Evolutionary conservation across 228 moss, liverwort and hornwort species (phyloP).

Genomic region (Sphagnum magellanicum): DNA sequence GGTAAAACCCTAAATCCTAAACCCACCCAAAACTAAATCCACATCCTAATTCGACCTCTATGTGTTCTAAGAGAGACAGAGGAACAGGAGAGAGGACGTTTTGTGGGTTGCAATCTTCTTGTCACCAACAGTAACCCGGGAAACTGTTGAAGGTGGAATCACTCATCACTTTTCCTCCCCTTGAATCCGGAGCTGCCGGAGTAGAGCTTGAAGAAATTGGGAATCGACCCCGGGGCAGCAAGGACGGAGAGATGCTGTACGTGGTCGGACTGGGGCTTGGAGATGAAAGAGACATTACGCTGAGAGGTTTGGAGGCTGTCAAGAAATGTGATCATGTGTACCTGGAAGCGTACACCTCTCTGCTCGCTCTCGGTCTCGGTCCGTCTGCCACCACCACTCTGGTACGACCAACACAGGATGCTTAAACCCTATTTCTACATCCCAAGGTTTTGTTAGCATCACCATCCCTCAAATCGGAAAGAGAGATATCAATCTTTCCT

Average conservation of each 20-base stretch:
- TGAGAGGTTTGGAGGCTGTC: constrained; percentile 79
- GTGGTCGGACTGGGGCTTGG: constrained; percentile 93
- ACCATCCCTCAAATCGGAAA: not conserved
- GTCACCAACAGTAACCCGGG: no score
- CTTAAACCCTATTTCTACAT: not conserved
- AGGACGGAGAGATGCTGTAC: constrained; percentile 50
- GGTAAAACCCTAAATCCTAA: no score
- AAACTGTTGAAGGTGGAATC: no score
- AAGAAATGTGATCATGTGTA: constrained; percentile 78
- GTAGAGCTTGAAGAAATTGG: not conserved
- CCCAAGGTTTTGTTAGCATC: no score
- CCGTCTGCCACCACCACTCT: constrained; percentile 71
- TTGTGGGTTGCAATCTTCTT: no score
- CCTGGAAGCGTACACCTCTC: constrained; percentile 92
- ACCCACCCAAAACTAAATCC: no score
- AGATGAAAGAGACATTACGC: constrained; percentile 90
- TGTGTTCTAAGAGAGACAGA: no score
- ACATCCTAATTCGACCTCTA: no score
- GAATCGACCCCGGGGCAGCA: not conserved
- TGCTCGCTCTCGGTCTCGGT: constrained; percentile 81
- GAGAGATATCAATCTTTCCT: not conserved
- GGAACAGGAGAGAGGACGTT: no score
- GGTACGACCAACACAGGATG: constrained; percentile 23
- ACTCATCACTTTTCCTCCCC: no score
- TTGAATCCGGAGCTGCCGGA: no score